Evolutionary conservation across 768 basidiomycete genomes (phyloP), one percentile per base, ranked within the genome.

Genomic region (Russula abietina): DNA sequence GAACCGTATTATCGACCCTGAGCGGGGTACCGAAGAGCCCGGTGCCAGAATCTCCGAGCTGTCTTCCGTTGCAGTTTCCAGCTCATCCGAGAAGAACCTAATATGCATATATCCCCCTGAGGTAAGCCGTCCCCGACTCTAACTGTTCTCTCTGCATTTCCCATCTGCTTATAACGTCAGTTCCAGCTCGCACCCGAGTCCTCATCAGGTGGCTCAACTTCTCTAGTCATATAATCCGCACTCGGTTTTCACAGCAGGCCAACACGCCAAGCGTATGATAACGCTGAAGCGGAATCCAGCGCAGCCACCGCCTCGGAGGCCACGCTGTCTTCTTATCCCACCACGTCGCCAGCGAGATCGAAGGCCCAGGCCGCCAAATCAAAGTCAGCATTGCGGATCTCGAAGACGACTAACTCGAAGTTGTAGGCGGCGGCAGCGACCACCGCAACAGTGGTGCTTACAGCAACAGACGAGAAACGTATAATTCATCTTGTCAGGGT

Each of bases 151-250:
- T 11, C 28, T 1, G 28, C 32, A 36, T 33, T 30, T 30, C 28
- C 32, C 10, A 45, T 38, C 4, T 33, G 30, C 36, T 2, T 24
- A 38, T 12, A 4, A 19, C 39, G 3, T 45, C 36, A 39, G n/a
- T n/a, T 12, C 28, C 52, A 67, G 66, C 51, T 65, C 12, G 64
- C 66, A 16, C 59, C 66, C 36, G 66, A 67, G 51, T 60, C 65
- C 32, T 12, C 65, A 17, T 60, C 64, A 5, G 66, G 66, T 17
- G 65, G 64, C 45, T 67, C 66, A n/a, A 65, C 54, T 6, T 65
- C 59, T 26, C 64, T 55, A 16, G 41, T 67, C 17, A 5, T 59
- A 28, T 36, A 67, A n/a, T 64, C 59, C 28, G 64, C 64, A 32
- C 33, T 46, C 7, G 65, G 62, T 24, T 66, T 61, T 52, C 64